Evolutionary conservation across 2,329 filamentous ascomycete genomes (phyloP).

Genomic region (Kalmusia sp.): DNA sequence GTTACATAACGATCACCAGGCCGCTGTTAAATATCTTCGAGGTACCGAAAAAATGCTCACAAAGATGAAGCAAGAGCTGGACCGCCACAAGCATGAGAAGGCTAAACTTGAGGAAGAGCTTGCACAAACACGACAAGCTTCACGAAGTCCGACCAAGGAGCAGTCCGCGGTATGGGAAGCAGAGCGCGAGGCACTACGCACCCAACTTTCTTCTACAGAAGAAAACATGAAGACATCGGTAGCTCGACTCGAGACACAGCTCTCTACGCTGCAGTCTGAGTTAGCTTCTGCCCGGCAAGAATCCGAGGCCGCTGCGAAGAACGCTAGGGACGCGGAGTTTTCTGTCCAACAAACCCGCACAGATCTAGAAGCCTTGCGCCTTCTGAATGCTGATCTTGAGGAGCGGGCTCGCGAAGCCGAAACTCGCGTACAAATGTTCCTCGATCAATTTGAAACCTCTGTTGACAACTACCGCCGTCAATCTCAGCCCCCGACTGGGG

Average conservation of each 20-base stretch:
- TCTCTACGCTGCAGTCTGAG: conserved; percentile 73
- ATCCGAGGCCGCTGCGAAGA: conserved; percentile 69
- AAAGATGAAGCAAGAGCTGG: conserved; percentile 97
- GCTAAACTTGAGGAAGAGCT: conserved; percentile 81
- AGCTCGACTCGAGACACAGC: conserved; percentile 72
- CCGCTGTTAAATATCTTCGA: conserved; percentile 96
- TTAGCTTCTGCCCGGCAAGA: conserved; percentile 70
- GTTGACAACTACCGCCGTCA: conserved; percentile 94
- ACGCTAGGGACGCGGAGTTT: conserved; percentile 59
- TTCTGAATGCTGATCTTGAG: conserved; percentile 83
- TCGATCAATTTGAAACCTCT: conserved; percentile 92
- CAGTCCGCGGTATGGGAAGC: conserved; percentile 72
- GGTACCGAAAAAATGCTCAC: conserved; percentile 99
- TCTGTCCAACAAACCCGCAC: conserved; percentile 63
- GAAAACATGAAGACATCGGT: conserved; percentile 71
- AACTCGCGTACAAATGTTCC: conserved; percentile 86
- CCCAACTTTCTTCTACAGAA: conserved; percentile 74
- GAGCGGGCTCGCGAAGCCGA: conserved; percentile 88
- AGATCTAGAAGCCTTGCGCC: conserved; percentile 81
- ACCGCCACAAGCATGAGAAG: conserved; percentile 89
- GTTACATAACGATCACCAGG: conserved; percentile 96
- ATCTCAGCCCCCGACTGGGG: conserved; percentile 53
- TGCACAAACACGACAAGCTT: conserved; percentile 58
- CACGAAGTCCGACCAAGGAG: conserved; percentile 48
- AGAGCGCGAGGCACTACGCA: conserved; percentile 72